phyloP scores from a whole-genome alignment of 202 grass and related monocot genomes.

The Brachypodium distachyon region DNA sequence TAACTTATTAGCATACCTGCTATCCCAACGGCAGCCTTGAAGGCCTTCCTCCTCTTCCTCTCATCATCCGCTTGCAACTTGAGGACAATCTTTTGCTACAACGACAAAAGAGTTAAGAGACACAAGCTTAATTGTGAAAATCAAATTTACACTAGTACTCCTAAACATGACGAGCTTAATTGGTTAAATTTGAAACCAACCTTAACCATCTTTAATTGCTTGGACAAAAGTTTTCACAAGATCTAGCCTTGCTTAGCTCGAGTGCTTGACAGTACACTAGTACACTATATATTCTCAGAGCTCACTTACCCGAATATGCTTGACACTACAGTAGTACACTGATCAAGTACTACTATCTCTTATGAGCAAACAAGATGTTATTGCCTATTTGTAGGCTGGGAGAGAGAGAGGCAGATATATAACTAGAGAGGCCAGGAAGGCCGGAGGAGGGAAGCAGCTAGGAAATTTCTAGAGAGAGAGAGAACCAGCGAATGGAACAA shows the following conservation, averaged over 20 bases:
- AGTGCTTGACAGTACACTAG: background rate
- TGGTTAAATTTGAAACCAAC: background rate
- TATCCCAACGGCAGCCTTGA: constrained; percentile 51
- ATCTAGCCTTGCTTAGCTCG: background rate
- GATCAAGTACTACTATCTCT: background rate
- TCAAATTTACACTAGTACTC: background rate
- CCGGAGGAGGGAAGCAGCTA: background rate
- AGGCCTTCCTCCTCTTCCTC: constrained; percentile 61
- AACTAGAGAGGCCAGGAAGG: background rate
- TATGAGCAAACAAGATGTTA: background rate
- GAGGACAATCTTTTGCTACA: constrained; percentile 71
- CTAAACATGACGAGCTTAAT: background rate
- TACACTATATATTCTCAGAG: too few species aligned
- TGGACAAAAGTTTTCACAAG: background rate
- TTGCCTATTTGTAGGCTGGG: constrained; percentile 27
- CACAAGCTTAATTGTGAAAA: background rate
- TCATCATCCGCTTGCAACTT: constrained; percentile 42
- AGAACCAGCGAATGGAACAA: background rate
- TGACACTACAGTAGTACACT: background rate
- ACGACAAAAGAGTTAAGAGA: background rate
- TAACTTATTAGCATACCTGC: constrained; percentile 13
- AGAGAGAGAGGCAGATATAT: too few species aligned
- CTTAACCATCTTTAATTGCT: constrained; percentile 23
- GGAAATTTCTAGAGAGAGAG: constrained; percentile 24
- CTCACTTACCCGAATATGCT: too few species aligned